Evolutionary conservation across 2,329 filamentous ascomycete species (phyloP).

Genomic region (Nemania diffusa): DNA sequence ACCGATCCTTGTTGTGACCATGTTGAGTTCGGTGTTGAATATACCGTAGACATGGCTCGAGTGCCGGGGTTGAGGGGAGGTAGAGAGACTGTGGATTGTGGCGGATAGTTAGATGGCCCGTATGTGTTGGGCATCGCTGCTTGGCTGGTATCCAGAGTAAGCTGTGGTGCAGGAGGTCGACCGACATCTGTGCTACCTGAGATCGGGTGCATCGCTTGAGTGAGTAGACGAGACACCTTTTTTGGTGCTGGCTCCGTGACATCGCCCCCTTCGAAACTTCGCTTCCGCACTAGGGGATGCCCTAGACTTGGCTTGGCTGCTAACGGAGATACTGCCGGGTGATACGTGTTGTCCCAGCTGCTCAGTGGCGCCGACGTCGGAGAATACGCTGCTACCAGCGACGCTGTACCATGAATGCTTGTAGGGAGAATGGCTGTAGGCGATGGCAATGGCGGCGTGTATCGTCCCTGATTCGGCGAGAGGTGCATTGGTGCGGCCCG

Average conservation of each 20-base stretch:
- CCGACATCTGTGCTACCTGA: constrained; percentile 46
- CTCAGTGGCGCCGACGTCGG: constrained; percentile 51
- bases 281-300: constrained; percentile 58
- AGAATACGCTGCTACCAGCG: constrained; percentile 55
- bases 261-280: constrained; percentile 61
- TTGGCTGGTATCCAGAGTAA: constrained; percentile 70
- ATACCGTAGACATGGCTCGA: constrained; percentile 82
- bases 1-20: constrained; percentile 53
- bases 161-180: constrained; percentile 75
- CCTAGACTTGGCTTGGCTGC: constrained; percentile 59
- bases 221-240: constrained; percentile 53
- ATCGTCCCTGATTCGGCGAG: constrained; percentile 53
- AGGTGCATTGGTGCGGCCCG: constrained; percentile 51
- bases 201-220: constrained; percentile 41
- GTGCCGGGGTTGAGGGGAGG: constrained; percentile 70
- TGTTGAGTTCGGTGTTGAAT: constrained; percentile 61
- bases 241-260: constrained; percentile 66
- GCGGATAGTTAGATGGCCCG: constrained; percentile 54
- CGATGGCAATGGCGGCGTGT: constrained; percentile 61
- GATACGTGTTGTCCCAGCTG: constrained; percentile 53
- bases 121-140: constrained; percentile 42
- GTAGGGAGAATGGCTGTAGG: constrained; percentile 56
- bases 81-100: constrained; percentile 64
- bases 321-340: constrained; percentile 60
- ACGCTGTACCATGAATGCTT: constrained; percentile 49